Evolutionary conservation across 2,329 filamentous ascomycete species (phyloP), one percentile per base, ranked within the genome.

Genomic region (Dactylellina cionopaga): DNA sequence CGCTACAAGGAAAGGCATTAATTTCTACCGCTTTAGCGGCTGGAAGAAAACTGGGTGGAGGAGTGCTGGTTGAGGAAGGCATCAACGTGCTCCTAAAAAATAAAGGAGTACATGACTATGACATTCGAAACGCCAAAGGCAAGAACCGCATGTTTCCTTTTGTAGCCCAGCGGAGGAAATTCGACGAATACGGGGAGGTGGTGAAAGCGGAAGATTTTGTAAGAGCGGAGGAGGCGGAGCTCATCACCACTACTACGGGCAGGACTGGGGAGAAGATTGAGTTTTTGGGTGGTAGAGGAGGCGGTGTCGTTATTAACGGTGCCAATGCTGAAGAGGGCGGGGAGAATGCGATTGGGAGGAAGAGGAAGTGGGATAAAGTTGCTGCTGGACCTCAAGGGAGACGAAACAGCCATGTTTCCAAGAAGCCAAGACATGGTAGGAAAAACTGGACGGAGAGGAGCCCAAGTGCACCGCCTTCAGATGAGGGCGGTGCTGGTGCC

Each of bases 131-230:
- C 33, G 97, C 96, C 80, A 96, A 92, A 79, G 95, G 95, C 2
- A 87, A 93, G 60, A 95, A 99, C 79, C 89, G 92, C 74, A 90
- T 96, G 82, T 98, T 97, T 78, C 95, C 95, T 0, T 89, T 96
- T 58, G 87, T 93, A 0, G 87, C 93, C 22, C 88, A 92, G 55
- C 85, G 91, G 77, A 90, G 88, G 79, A 88, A 92, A 54, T 87
- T 86, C 27, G 95, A 98, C 78, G 94, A 97, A 75, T 99, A 95
- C 80, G 95, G 95, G 68, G 95, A 99, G 75, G 82, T 96, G 13
- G 97, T 99, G 76, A 88, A 92, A 59, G 91, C 94, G 0, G 95
- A 98, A 79, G 95, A 99, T 75, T 99, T 94, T 78, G 85, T 97
- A 0, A 87, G 93, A 66, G 94, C 93, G 0, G 95, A 99, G 79